Conservation (phyloP, 1,284 basidiomycete species). For the Entoloma clypeatum region DNA sequence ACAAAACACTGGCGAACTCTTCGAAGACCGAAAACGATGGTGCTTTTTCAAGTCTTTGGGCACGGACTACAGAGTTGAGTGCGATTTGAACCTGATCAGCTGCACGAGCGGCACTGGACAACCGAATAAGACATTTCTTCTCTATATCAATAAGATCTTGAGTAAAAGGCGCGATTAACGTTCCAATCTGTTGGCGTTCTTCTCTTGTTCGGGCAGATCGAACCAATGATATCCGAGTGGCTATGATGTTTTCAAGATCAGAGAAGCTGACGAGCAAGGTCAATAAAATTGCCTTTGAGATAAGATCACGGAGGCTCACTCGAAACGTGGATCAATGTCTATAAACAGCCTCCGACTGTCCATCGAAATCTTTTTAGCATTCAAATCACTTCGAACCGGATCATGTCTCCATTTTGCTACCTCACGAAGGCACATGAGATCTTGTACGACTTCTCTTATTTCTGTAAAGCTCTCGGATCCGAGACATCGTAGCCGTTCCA, state of each 20-base stretch:
- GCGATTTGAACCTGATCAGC: slow-evolving; percentile 77
- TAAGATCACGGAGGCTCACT: slow-evolving; percentile 38
- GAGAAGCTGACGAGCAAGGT: slow-evolving; percentile 54
- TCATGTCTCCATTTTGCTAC: slow-evolving; percentile 54
- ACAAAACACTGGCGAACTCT: slow-evolving; percentile 89
- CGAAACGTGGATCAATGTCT: slow-evolving; percentile 52
- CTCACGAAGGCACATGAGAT: slow-evolving; percentile 78
- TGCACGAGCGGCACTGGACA: slow-evolving; percentile 74
- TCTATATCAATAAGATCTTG: slow-evolving; percentile 59
- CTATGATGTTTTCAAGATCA: slow-evolving; percentile 74
- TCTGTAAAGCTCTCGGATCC: slow-evolving; percentile 77
- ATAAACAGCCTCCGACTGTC: slow-evolving; percentile 42
- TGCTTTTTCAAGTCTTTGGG: slow-evolving; percentile 56
- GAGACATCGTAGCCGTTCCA: slow-evolving; percentile 60
- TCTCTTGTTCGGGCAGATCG: slow-evolving; percentile 63
- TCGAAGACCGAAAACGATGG: slow-evolving; percentile 57
- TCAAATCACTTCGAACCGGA: slow-evolving; percentile 36
- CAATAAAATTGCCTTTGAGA: background rate
- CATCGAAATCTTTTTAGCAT: slow-evolving; percentile 31
- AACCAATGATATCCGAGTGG: slow-evolving; percentile 81
- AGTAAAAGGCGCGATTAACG: slow-evolving; percentile 54
- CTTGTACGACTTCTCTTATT: slow-evolving; percentile 62
- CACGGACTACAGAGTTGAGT: slow-evolving; percentile 79
- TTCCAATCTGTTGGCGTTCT: slow-evolving; percentile 70
- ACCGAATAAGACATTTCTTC: slow-evolving; percentile 63